These are phyloP conservation scores for Hippophae tibetana DNA, from an alignment of 306 rosid genomes.

Conservation along the genomic window DNA sequence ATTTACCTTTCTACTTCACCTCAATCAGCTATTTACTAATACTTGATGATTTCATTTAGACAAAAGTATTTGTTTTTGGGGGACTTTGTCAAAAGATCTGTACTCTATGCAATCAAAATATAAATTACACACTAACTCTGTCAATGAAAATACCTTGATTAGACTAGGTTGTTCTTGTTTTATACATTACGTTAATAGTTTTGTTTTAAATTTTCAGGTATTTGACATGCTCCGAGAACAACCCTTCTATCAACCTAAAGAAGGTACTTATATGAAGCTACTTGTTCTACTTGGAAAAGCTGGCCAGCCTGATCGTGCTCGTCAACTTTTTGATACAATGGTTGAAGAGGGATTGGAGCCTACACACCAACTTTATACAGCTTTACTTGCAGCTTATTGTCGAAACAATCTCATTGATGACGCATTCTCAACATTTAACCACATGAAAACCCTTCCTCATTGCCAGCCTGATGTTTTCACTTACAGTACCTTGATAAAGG, in stretches of 20 bases:
- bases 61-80: too few relatives aligned
- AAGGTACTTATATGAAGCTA: slow-evolving; percentile 93
- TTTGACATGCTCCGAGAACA: slow-evolving; percentile 90
- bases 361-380: slow-evolving; percentile 72
- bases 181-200: neutral
- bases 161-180: neutral
- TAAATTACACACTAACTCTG: too few relatives aligned
- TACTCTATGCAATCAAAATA: too few relatives aligned
- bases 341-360: slow-evolving; percentile 67
- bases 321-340: slow-evolving; percentile 63
- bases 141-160: neutral
- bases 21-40: neutral
- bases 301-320: slow-evolving; percentile 68
- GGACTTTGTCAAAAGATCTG: too few relatives aligned
- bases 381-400: slow-evolving; percentile 76
- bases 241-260: slow-evolving; percentile 80
- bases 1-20: neutral
- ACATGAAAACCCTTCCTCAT: slow-evolving; percentile 71
- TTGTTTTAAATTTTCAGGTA: slow-evolving; percentile 34
- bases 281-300: slow-evolving; percentile 77
- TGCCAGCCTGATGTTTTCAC: slow-evolving; percentile 96
- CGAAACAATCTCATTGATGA: slow-evolving; percentile 60
- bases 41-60: neutral
- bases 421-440: slow-evolving; percentile 54
- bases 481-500: slow-evolving; percentile 72